Evolutionary conservation across 148 eudicot species (phyloP).

Genomic region (Cornus suecica): DNA sequence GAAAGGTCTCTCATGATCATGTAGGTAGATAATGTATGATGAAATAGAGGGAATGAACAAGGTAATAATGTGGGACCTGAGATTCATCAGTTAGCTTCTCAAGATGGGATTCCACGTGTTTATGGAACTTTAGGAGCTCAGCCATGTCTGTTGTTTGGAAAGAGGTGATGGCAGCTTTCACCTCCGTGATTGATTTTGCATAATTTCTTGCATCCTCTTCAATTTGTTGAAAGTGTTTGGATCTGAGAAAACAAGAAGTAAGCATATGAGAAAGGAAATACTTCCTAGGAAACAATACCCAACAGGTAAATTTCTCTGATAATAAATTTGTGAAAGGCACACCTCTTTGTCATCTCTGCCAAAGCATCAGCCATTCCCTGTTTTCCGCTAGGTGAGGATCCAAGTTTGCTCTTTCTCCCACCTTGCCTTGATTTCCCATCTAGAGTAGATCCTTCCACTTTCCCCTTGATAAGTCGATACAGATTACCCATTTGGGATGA

Average conservation of each 20-base stretch:
- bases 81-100: slow-evolving; percentile 94
- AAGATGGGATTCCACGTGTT: slow-evolving; percentile 68
- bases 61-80: slow-evolving; percentile 41
- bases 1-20: background rate
- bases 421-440: slow-evolving; percentile 58
- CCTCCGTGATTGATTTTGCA: slow-evolving; percentile 54
- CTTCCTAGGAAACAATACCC: background rate
- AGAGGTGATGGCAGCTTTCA: slow-evolving; percentile 45
- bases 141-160: slow-evolving; percentile 86
- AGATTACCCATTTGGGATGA: slow-evolving; percentile 90
- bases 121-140: slow-evolving; percentile 80
- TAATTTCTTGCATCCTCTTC: slow-evolving; percentile 83
- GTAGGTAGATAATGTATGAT: background rate
- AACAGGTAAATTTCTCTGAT: background rate
- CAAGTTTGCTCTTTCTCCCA: slow-evolving; percentile 44
- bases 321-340: background rate
- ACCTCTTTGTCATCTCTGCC: slow-evolving; percentile 98
- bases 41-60: background rate
- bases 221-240: slow-evolving; percentile 85
- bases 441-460: slow-evolving; percentile 81
- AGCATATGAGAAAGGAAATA: background rate
- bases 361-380: slow-evolving; percentile 98
- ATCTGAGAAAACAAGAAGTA: slow-evolving; percentile 34
- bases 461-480: slow-evolving; percentile 75
- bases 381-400: slow-evolving; percentile 57